Percentiles rank a stretch among this genome's conserved stretches.
These are phyloP conservation scores for Lasiosphaeria ovina DNA, from an alignment of 495 filamentous ascomycete genomes.

Conservation along the genomic window DNA sequence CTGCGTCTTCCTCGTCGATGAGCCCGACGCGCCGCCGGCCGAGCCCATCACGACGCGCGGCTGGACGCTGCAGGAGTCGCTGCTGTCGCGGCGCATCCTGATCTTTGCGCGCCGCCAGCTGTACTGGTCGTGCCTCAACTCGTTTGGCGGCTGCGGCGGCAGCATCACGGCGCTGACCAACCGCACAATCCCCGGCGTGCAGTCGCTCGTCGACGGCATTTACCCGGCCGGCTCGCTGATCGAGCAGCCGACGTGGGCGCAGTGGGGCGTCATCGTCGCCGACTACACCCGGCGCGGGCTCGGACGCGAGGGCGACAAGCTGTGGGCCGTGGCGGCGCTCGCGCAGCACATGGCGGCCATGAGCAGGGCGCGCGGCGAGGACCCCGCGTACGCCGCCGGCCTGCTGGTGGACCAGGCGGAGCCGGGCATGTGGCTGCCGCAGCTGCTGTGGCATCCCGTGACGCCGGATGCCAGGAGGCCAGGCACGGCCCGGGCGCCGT, in stretches of 20 bases:
- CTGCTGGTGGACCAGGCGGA: constrained; percentile 1
- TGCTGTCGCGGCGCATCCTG: constrained; percentile 11
- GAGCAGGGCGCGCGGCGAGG: constrained; percentile 5
- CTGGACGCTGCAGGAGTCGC: constrained; percentile 11
- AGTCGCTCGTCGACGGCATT: constrained; percentile 7
- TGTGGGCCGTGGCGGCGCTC: constrained; percentile 9
- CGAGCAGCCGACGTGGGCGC: background rate
- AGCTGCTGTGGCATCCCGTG: constrained; percentile 11
- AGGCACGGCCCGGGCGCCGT: background rate
- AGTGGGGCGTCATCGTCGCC: constrained; percentile 12
- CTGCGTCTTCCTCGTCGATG: constrained; percentile 2
- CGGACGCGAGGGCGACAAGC: constrained; percentile 3
- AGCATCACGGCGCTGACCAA: background rate
- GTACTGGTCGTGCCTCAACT: constrained; percentile 14
- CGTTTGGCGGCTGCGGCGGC: constrained; percentile 9
- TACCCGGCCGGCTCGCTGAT: constrained; percentile 8
- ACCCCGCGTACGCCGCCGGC: constrained; percentile 8
- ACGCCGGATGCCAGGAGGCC: background rate
- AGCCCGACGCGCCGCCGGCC: background rate
- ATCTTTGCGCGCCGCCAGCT: constrained; percentile 4
- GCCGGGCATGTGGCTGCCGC: constrained; percentile 7
- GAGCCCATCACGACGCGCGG: constrained; percentile 8
- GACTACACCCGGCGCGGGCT: constrained; percentile 7
- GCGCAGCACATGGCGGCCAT: constrained; percentile 4
- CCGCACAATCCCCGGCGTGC: background rate